Base-by-base conservation (phyloP, 208 protist species). In the Trypanosoma avium region DNA sequence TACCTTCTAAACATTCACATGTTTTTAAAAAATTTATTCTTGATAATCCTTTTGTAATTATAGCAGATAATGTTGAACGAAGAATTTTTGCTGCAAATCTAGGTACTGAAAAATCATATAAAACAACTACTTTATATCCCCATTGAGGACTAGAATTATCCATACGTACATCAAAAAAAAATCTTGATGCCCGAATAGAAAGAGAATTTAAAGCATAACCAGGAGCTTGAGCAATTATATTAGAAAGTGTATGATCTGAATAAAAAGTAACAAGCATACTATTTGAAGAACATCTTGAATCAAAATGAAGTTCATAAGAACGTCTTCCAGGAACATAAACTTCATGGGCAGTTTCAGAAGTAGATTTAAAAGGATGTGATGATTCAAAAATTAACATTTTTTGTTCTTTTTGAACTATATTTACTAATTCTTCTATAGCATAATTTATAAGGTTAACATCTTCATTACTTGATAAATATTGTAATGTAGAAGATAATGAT, bases 61-160 rank as follows among this genome's bases (percentile, higher is more conserved):
- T 64, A 10, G 73, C 57, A 49, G 77, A 74, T 22, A 94, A 56
- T 13, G 74, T 76, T 19, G 58, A 52, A 46, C 79, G 79, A 38
- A 97, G 70, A 33, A 90, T 49, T 8, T 73, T 69, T 50, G 86
- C 80, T 9, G 88, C 88, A n/a, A 61, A 75, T 12, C 85, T 73
- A 64, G 89, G 82, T 12, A 70, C 67, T 10, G 73, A 70, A 53
- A 65, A 75, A 50, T 91, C 78, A 69, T 82, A 88, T 32, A 97
- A 75, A 32, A 94, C 75, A 27, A 72, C 52, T 33, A 94, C 48
- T 35, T 83, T 84, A 73, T 92, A 92, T n/a, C 91, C 91, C 88
- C 88, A 94, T 70, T 92, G 90, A 1, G 78, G 63, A 13, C 52
- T 71, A 30, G 81, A 69, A 17, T 75, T 62, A 53, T 83, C 78